Percentiles rank a stretch among this genome's conserved stretches.
These are phyloP conservation scores for Arthrobotrys sinensis DNA, from an alignment of 2,329 filamentous ascomycete genomes.

Conservation along the genomic window DNA sequence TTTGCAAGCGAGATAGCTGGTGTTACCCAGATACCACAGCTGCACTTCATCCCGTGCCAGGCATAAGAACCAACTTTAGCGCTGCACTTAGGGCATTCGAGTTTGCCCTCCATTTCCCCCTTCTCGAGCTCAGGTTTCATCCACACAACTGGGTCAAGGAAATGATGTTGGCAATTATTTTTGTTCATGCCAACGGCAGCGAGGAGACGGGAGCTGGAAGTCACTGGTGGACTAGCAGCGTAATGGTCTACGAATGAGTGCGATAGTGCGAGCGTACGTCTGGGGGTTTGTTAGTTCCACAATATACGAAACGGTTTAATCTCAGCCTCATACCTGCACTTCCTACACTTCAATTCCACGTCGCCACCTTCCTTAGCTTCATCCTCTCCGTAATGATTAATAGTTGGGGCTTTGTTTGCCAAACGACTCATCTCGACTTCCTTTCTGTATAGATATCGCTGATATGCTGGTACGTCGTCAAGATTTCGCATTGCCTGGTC, in stretches of 20 bases:
- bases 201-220: constrained; percentile 41
- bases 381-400: constrained; percentile 86
- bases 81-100: constrained; percentile 88
- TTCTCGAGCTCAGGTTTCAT: constrained; percentile 88
- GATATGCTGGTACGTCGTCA: constrained; percentile 81
- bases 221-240: constrained; percentile 24
- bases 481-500: constrained; percentile 77
- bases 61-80: constrained; percentile 92
- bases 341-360: constrained; percentile 84
- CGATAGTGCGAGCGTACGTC: constrained; percentile 67
- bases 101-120: constrained; percentile 84
- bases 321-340: constrained; percentile 78
- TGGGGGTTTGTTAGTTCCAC: constrained; percentile 55
- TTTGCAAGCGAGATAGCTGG: constrained; percentile 90
- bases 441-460: constrained; percentile 80
- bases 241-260: constrained; percentile 69
- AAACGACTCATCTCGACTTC: constrained; percentile 79
- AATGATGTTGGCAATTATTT: constrained; percentile 82
- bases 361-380: constrained; percentile 68
- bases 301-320: not conserved
- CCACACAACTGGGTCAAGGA: constrained; percentile 93
- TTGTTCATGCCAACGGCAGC: constrained; percentile 4
- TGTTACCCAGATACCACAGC: constrained; percentile 89
- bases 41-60: constrained; percentile 96
- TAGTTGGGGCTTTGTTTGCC: constrained; percentile 83